Conservation (phyloP, 176 grass and related monocot genomes). For the Areca catechu region DNA sequence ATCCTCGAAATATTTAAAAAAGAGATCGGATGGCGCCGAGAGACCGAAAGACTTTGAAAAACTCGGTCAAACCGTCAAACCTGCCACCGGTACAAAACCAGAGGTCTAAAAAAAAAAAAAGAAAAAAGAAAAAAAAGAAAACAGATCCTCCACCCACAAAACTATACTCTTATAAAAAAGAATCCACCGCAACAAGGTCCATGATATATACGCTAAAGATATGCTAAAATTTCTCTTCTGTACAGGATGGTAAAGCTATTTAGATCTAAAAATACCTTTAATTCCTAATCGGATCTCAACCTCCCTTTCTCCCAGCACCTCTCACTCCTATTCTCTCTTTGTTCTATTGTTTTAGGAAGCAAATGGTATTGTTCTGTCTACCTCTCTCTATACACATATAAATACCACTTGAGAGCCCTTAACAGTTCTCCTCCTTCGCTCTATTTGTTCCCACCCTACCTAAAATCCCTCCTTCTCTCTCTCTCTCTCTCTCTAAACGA, state of each 20-base stretch:
- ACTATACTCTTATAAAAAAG: neutral
- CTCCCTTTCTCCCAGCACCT: constrained; percentile 8
- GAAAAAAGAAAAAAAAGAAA: no score
- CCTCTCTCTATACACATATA: neutral
- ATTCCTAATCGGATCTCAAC: neutral
- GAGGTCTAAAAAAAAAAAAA: no score
- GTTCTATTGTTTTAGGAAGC: no score
- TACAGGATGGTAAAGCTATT: neutral
- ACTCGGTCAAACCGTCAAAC: no score
- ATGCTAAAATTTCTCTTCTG: neutral
- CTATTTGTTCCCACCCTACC: neutral
- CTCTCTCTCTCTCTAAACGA: no score
- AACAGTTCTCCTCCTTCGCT: neutral
- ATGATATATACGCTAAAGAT: neutral
- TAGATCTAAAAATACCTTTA: neutral
- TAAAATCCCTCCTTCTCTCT: no score
- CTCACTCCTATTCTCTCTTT: neutral
- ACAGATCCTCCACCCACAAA: neutral
- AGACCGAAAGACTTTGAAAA: no score
- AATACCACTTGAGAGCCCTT: neutral
- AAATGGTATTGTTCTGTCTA: neutral
- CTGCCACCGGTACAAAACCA: no score
- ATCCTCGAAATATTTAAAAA: no score
- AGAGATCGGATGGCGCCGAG: no score
- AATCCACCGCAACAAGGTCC: neutral